Percentiles rank a stretch among this genome's conserved stretches.
Conservation (phyloP, 2,329 filamentous ascomycete species). For the Penicillium sp. region DNA sequence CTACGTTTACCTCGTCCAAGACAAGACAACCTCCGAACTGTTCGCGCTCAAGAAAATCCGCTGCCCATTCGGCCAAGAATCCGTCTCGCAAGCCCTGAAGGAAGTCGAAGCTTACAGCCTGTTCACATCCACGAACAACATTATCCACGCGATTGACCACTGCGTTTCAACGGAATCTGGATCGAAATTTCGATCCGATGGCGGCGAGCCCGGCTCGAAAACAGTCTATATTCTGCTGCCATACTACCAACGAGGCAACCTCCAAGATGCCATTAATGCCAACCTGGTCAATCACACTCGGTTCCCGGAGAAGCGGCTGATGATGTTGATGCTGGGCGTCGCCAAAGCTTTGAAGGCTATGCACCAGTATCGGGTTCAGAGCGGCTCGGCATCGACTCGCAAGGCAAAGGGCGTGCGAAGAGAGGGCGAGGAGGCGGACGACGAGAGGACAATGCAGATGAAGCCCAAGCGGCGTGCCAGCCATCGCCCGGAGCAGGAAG, state of each 20-base stretch:
- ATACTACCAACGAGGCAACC: slow-evolving; percentile 91
- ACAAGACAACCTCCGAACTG: slow-evolving; percentile 78
- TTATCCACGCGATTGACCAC: slow-evolving; percentile 85
- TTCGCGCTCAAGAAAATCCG: slow-evolving; percentile 98
- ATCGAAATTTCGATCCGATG: slow-evolving; percentile 58
- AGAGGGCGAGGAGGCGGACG: slow-evolving; percentile 61
- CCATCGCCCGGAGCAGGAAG: slow-evolving; percentile 67
- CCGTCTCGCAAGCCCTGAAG: slow-evolving; percentile 89
- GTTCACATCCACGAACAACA: slow-evolving; percentile 79
- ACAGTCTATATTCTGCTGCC: slow-evolving; percentile 96
- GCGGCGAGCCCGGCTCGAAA: slow-evolving; percentile 69
- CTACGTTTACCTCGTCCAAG: slow-evolving; percentile 98
- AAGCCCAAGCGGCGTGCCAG: slow-evolving; percentile 48
- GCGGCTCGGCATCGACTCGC: slow-evolving; percentile 56
- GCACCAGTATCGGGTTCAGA: slow-evolving; percentile 79
- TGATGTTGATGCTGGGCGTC: slow-evolving; percentile 89
- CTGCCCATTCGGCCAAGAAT: slow-evolving; percentile 96
- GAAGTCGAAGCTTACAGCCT: slow-evolving; percentile 96
- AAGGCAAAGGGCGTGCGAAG: slow-evolving; percentile 60
- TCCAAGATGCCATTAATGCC: slow-evolving; percentile 98
- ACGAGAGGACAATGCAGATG: slow-evolving; percentile 43
- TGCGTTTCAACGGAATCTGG: slow-evolving; percentile 73
- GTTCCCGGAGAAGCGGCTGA: slow-evolving; percentile 85
- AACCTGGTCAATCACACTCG: slow-evolving; percentile 93
- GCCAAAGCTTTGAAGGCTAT: slow-evolving; percentile 85